Percentiles rank a stretch among this genome's conserved stretches.
Conservation (phyloP, 768 basidiomycete species). For the Kwoniella dendrophila region DNA sequence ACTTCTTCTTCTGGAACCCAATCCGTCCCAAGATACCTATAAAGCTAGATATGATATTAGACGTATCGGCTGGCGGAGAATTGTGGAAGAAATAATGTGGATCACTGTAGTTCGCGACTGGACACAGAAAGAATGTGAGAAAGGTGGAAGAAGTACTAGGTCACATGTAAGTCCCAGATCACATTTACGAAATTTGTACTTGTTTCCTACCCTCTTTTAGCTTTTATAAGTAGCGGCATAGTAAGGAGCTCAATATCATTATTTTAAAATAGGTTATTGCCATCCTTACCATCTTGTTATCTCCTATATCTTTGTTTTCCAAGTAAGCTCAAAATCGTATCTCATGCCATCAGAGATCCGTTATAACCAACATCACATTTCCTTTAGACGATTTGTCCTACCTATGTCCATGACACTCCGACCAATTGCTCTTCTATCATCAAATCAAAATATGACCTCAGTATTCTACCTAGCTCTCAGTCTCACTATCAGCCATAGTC, state of each 20-base stretch:
- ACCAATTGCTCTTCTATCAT: conserved; percentile 67
- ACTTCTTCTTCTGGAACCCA: background rate
- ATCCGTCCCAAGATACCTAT: conserved; percentile 56
- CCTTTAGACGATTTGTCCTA: too few species aligned
- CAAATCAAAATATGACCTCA: conserved; percentile 71
- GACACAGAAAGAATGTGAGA: conserved; percentile 62
- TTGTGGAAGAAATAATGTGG: conserved; percentile 71
- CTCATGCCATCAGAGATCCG: conserved; percentile 79
- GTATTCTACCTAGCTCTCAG: conserved; percentile 80
- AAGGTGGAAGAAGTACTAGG: conserved; percentile 69
- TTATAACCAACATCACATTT: too few species aligned
- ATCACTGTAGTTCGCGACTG: conserved; percentile 73
- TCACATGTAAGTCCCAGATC: conserved; percentile 65
- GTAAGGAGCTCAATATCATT: conserved; percentile 58
- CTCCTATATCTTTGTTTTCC: conserved; percentile 31
- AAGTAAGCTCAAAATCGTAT: conserved; percentile 14
- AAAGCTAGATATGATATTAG: too few species aligned
- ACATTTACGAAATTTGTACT: background rate
- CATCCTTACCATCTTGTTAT: conserved; percentile 69
- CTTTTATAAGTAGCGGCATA: conserved; percentile 66
- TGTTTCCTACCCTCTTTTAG: conserved; percentile 68
- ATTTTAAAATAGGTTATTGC: conserved; percentile 71
- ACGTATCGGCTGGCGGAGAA: conserved; percentile 79
- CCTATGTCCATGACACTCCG: conserved; percentile 68
- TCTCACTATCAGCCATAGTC: conserved; percentile 94